Percentiles rank a stretch among this genome's conserved stretches.
These are phyloP conservation scores for Gentiana macrophylla DNA, from an alignment of 257 asterid species.

Conservation along the genomic window DNA sequence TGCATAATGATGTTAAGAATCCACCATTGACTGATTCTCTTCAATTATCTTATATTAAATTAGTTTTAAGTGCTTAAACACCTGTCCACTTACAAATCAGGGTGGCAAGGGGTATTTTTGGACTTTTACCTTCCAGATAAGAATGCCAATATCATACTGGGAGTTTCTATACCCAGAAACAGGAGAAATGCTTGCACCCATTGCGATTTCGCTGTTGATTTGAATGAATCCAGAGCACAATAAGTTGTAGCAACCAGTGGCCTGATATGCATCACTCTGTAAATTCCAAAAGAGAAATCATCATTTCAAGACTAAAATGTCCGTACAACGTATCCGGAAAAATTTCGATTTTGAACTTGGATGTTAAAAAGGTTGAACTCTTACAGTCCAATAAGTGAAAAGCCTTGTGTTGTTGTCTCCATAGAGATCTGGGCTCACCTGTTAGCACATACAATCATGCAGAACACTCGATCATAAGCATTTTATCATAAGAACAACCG, in stretches of 20 bases:
- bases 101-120: slow-evolving; percentile 15
- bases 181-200: slow-evolving; percentile 98
- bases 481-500: background rate
- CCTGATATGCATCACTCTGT: slow-evolving; percentile 96
- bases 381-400: slow-evolving; percentile 85
- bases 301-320: background rate
- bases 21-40: slow-evolving; percentile 2
- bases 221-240: slow-evolving; percentile 93
- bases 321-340: background rate
- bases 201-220: slow-evolving; percentile 70
- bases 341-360: no score
- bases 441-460: slow-evolving; percentile 7
- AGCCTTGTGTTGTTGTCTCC: slow-evolving; percentile 82
- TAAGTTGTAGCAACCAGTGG: slow-evolving; percentile 93
- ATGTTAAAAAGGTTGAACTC: slow-evolving; percentile 6
- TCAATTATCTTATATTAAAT: background rate
- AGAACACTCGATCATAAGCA: slow-evolving; percentile 11
- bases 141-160: slow-evolving; percentile 77
- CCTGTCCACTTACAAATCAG: slow-evolving; percentile 6
- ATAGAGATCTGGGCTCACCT: slow-evolving; percentile 45
- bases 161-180: slow-evolving; percentile 53
- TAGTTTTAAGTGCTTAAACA: slow-evolving; percentile 12
- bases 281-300: background rate
- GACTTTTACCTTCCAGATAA: slow-evolving; percentile 79
- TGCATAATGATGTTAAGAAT: slow-evolving; percentile 7